Percentiles rank a stretch among this genome's conserved stretches.
Evolutionary conservation across 1,284 basidiomycete genomes (phyloP).

Genomic region (Ceratobasidium sp.): DNA sequence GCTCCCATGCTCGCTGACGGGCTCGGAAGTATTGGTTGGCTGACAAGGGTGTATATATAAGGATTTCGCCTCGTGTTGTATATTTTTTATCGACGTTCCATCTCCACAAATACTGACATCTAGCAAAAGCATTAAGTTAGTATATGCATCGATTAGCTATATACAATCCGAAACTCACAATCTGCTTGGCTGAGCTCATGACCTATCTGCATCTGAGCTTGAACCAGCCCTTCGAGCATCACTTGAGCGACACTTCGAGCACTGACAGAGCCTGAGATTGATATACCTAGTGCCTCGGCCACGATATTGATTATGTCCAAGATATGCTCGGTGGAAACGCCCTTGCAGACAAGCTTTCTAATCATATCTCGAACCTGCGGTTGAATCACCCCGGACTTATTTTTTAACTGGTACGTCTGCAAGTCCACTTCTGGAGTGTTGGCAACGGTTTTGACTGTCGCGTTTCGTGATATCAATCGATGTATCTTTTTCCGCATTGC

Average conservation of each 20-base stretch:
- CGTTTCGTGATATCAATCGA: no score
- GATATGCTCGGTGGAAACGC: not conserved
- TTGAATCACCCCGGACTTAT: not conserved
- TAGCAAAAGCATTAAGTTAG: not conserved
- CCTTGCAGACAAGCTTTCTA: not conserved
- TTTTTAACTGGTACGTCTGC: not conserved
- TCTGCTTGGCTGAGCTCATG: not conserved
- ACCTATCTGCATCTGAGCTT: constrained; percentile 4
- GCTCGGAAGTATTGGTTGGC: not conserved
- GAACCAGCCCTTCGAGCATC: constrained; percentile 11
- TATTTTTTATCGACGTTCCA: constrained; percentile 7
- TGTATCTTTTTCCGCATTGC: no score
- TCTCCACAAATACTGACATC: constrained; percentile 3
- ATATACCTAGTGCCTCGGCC: not conserved
- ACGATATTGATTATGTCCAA: not conserved
- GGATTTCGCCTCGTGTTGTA: constrained; percentile 5
- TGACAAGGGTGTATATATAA: not conserved
- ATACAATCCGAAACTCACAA: not conserved
- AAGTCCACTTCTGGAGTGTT: no score
- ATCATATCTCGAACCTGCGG: not conserved
- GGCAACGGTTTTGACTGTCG: no score
- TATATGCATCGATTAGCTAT: not conserved
- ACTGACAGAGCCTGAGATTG: not conserved
- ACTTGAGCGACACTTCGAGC: not conserved
- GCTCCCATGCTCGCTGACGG: no score